phyloP scores from a whole-genome alignment of 768 basidiomycete genomes.

The Daedaleopsis sinensis region DNA sequence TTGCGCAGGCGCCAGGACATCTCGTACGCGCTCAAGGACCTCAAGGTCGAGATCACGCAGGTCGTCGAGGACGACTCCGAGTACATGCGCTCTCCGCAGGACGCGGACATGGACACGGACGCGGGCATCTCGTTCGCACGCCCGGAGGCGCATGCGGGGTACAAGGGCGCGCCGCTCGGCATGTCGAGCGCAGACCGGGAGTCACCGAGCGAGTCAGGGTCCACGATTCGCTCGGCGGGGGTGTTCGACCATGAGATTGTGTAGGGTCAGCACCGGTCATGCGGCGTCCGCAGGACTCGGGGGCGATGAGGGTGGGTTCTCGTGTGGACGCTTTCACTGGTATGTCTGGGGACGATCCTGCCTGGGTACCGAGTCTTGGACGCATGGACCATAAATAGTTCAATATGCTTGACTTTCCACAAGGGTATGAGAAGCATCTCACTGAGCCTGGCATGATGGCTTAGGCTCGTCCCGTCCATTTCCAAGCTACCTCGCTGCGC shows the following conservation, averaged over 20 bases:
- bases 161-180: neutral
- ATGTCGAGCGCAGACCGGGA: neutral
- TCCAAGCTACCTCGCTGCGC: too few species aligned
- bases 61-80: conserved; percentile 23
- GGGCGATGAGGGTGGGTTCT: neutral
- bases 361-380: neutral
- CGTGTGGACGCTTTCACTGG: neutral
- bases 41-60: conserved; percentile 27
- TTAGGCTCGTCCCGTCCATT: too few species aligned
- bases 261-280: neutral
- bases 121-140: neutral
- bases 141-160: neutral
- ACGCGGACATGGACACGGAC: neutral
- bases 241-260: neutral
- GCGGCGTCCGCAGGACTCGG: neutral
- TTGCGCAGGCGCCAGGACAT: conserved; percentile 15
- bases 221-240: neutral
- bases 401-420: neutral
- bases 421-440: neutral
- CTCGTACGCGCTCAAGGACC: conserved; percentile 21
- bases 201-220: neutral
- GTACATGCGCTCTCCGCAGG: neutral
- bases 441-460: neutral
- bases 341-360: neutral
- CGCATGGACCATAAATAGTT: neutral